Evolutionary conservation across 225 moss, liverwort and hornwort genomes (phyloP).

Genomic region (Pleurozium schreberi): DNA sequence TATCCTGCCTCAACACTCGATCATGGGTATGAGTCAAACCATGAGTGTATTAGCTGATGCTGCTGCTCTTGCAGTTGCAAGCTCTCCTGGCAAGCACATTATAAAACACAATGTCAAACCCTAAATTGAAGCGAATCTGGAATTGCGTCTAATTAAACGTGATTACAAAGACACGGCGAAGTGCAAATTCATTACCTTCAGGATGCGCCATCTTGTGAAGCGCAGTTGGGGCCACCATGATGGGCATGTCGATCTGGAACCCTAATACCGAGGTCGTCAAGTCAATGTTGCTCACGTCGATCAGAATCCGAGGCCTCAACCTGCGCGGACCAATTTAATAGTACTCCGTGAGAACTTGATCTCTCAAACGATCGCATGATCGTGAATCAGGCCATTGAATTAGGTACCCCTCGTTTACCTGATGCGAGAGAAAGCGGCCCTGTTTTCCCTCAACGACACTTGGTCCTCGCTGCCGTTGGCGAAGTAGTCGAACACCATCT

Average conservation of each 20-base stretch:
- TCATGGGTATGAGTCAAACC: conserved; percentile 21
- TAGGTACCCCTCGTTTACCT: neutral
- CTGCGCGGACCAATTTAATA: conserved; percentile 8
- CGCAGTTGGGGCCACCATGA: conserved; percentile 94
- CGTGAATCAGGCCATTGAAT: neutral
- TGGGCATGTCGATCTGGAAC: conserved; percentile 66
- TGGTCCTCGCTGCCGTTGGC: conserved; percentile 85
- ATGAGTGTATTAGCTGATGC: conserved; percentile 62
- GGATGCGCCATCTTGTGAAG: conserved; percentile 89
- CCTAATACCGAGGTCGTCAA: conserved; percentile 56
- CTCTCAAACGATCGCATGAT: neutral
- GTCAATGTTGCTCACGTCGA: conserved; percentile 68
- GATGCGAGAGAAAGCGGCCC: conserved; percentile 61
- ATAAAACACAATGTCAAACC: neutral
- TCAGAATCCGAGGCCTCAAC: conserved; percentile 66
- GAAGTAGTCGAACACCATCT: conserved; percentile 76
- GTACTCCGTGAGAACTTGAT: neutral
- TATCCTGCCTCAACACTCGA: neutral
- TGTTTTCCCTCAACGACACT: conserved; percentile 67
- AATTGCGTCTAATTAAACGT: neutral
- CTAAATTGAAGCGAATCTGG: neutral
- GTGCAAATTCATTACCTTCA: conserved; percentile 30
- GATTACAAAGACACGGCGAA: neutral
- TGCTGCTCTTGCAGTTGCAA: conserved; percentile 73
- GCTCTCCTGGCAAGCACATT: conserved; percentile 51